A percentile compares a stretch with the other conserved stretches of the same genome.
Conservation (phyloP, 345 rosid genomes). For the Hibiscus trionum region DNA sequence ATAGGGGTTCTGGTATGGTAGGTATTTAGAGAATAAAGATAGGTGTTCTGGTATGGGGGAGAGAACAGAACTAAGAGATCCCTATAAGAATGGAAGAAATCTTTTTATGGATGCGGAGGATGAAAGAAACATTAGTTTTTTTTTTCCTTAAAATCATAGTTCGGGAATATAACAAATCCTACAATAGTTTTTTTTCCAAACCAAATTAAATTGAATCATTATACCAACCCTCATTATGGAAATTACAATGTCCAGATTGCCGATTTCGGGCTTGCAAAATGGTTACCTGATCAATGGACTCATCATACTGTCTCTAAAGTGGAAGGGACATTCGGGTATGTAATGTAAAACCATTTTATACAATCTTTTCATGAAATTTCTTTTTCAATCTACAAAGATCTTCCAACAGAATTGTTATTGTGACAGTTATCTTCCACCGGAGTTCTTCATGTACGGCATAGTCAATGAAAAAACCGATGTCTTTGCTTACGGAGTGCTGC, state of each 20-base stretch:
- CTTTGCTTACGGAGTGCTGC: slow-evolving; percentile 76
- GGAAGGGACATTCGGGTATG: slow-evolving; percentile 96
- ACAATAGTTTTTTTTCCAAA: too few relatives aligned
- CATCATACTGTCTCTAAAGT: slow-evolving; percentile 71
- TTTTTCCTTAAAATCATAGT: too few relatives aligned
- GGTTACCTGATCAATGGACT: slow-evolving; percentile 93
- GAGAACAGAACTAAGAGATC: too few relatives aligned
- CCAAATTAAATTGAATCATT: too few relatives aligned
- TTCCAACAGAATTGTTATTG: neutral
- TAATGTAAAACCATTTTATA: neutral
- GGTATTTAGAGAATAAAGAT: too few relatives aligned
- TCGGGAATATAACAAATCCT: too few relatives aligned
- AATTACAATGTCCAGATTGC: slow-evolving; percentile 47
- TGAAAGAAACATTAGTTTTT: too few relatives aligned
- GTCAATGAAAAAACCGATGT: slow-evolving; percentile 92
- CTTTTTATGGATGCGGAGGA: too few relatives aligned
- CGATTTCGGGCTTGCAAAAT: slow-evolving; percentile 91
- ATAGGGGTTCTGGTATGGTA: too few relatives aligned
- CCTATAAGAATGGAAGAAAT: too few relatives aligned
- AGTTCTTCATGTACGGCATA: slow-evolving; percentile 86
- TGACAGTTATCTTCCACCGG: slow-evolving; percentile 82
- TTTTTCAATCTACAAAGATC: neutral
- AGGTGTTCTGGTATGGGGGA: too few relatives aligned
- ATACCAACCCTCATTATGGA: too few relatives aligned
- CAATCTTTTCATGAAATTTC: neutral